phyloP scores from a whole-genome alignment of 2,329 filamentous ascomycete genomes.

The Colletotrichum sp. region DNA sequence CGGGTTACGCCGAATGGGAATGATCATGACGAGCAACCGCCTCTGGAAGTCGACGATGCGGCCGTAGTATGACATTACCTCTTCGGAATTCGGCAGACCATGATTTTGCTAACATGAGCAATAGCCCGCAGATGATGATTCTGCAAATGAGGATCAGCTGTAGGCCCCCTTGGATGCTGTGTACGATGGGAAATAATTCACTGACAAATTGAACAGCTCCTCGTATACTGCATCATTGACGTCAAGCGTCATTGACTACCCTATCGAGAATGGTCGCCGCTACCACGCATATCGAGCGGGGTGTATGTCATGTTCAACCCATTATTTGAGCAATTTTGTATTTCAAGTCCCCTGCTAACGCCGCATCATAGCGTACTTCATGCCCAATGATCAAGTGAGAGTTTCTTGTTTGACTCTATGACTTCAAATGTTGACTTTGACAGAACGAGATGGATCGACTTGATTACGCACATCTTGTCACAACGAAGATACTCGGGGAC shows the following conservation, averaged over 20 bases:
- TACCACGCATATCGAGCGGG: neutral
- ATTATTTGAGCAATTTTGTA: too few relatives aligned
- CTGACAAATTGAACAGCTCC: neutral
- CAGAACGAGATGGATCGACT: neutral
- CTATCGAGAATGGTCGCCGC: neutral
- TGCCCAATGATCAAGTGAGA: neutral
- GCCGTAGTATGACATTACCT: too few relatives aligned
- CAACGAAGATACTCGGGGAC: neutral
- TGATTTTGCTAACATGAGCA: too few relatives aligned
- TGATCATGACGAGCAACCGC: neutral
- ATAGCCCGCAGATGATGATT: neutral
- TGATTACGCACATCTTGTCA: neutral
- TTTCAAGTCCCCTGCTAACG: too few relatives aligned
- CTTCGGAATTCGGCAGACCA: too few relatives aligned
- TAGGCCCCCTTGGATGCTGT: neutral
- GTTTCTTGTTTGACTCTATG: neutral
- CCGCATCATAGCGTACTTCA: neutral
- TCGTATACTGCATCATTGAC: neutral
- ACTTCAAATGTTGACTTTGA: neutral
- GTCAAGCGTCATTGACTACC: neutral
- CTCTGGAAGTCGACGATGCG: neutral
- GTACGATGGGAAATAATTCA: too few relatives aligned
- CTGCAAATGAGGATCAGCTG: neutral
- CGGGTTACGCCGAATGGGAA: neutral
- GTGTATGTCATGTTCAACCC: neutral